Conservation (phyloP, 129 eudicot genomes). For the Kitagawia praeruptora region DNA sequence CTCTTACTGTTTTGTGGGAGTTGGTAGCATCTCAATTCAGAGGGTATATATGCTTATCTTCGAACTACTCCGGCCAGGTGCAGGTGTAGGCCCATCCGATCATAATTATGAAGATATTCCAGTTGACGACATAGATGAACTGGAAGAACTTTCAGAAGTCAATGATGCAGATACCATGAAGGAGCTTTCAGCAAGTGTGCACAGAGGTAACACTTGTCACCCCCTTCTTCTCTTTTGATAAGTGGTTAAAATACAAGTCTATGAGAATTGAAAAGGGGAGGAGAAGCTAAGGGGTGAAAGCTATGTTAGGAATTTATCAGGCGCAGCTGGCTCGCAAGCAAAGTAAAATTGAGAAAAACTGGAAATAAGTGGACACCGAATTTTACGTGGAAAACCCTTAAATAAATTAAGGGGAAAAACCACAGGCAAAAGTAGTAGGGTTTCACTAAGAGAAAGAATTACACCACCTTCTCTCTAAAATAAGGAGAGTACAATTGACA, state of each 20-base stretch:
- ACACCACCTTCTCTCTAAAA: no score
- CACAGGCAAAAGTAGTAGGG: no score
- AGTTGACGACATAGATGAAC: constrained; percentile 64
- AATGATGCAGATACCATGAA: constrained; percentile 24
- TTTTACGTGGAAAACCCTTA: no score
- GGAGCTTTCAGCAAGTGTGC: neutral
- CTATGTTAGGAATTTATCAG: no score
- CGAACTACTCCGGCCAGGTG: constrained; percentile 3
- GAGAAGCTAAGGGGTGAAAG: neutral
- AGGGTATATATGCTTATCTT: neutral
- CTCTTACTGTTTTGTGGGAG: neutral
- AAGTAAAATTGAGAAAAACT: no score
- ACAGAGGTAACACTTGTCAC: constrained; percentile 17
- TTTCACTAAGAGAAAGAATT: no score
- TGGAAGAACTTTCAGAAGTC: constrained; percentile 33
- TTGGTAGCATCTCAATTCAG: neutral
- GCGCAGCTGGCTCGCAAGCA: no score
- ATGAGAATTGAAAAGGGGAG: neutral
- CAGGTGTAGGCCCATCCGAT: constrained; percentile 28
- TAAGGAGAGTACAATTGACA: no score
- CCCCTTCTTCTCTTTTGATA: neutral
- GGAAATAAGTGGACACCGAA: no score
- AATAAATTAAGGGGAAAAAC: no score
- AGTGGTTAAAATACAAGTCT: no score
- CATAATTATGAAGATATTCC: constrained; percentile 53